Percentiles rank a stretch among this genome's conserved stretches.
phyloP scores from a whole-genome alignment of 148 eudicot species.

The Camellia granthamiana region DNA sequence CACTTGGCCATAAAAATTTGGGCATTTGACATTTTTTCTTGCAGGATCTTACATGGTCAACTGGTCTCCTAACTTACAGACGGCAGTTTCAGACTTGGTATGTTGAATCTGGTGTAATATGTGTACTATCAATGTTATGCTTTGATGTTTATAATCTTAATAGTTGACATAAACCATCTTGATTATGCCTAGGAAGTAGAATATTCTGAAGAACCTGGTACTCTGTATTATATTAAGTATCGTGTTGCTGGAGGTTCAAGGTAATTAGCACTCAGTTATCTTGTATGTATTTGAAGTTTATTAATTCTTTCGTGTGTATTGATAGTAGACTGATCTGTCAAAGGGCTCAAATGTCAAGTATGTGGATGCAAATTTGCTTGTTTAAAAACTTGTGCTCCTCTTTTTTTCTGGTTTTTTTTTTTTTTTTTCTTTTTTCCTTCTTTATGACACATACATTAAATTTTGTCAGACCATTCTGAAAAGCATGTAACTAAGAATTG shows the following conservation, averaged over 20 bases:
- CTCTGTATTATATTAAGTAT: slow-evolving; percentile 81
- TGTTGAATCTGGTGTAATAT: slow-evolving; percentile 12
- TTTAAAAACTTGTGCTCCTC: neutral
- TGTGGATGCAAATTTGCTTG: slow-evolving; percentile 2
- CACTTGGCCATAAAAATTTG: neutral
- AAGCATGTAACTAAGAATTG: neutral
- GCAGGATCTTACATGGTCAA: slow-evolving; percentile 99
- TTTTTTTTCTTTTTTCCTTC: neutral
- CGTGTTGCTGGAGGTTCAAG: slow-evolving; percentile 99
- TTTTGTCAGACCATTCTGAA: neutral
- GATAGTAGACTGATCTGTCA: neutral
- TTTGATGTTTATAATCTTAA: neutral
- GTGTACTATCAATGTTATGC: slow-evolving; percentile 7
- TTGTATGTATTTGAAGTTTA: neutral
- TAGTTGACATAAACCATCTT: slow-evolving; percentile 13
- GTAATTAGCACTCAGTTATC: slow-evolving; percentile 30
- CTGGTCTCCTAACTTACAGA: slow-evolving; percentile 97
- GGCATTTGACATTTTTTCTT: slow-evolving; percentile 21
- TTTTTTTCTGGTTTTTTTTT: no score
- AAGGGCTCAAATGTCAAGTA: neutral
- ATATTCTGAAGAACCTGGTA: slow-evolving; percentile 96
- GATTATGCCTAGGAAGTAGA: slow-evolving; percentile 77
- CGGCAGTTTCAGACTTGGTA: slow-evolving; percentile 99
- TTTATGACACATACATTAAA: neutral
- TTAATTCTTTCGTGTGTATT: slow-evolving; percentile 3